Base-by-base conservation (phyloP, 1,139 yeast genomes). In the Suhomyces ambrosiae region DNA sequence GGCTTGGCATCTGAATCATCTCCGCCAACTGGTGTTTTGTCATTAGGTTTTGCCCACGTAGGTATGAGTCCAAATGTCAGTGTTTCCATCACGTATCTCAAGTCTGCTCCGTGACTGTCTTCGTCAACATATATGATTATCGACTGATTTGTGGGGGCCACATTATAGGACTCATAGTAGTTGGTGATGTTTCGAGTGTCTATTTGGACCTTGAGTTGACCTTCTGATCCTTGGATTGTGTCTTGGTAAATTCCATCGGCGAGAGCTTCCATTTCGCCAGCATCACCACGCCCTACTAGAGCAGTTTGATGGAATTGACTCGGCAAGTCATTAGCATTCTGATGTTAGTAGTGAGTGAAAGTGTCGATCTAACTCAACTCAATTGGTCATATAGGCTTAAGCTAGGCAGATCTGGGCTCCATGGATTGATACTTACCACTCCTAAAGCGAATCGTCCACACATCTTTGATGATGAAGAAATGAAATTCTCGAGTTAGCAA, bases 391-490 rank as follows among this genome's bases (percentile, higher is more conserved):
- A n/a, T n/a, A n/a, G n/a, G n/a, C n/a, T n/a, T n/a, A n/a, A n/a
- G n/a, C n/a, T n/a, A n/a, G n/a, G n/a, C n/a, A n/a, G n/a, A n/a
- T n/a, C n/a, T n/a, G n/a, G n/a, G n/a, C n/a, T n/a, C n/a, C n/a
- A n/a, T n/a, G n/a, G n/a, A n/a, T n/a, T n/a, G n/a, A 2, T 39
- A 66, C 73, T 34, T 64, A 68, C 75, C 13, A 67, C 54, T 27
- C 69, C 71, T 33, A 68, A 48, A 3, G 76, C 69, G 45, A 61
- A 71, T n/a, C 76, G 46, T 7, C 76, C 76, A 55, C 76, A 71
- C 76, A 71, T 70, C 10, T 22, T 26, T 9, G n/a, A 10, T 7
- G 23, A 19, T 7, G 10, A 19, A 10, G 7, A 19, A 12, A 10
- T 7, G 11, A n/a, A 23, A 23, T 8, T 7, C 11, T 23, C 6